Evolutionary conservation across 305 asterid genomes (phyloP).

Genomic region (Petunia hybrid): DNA sequence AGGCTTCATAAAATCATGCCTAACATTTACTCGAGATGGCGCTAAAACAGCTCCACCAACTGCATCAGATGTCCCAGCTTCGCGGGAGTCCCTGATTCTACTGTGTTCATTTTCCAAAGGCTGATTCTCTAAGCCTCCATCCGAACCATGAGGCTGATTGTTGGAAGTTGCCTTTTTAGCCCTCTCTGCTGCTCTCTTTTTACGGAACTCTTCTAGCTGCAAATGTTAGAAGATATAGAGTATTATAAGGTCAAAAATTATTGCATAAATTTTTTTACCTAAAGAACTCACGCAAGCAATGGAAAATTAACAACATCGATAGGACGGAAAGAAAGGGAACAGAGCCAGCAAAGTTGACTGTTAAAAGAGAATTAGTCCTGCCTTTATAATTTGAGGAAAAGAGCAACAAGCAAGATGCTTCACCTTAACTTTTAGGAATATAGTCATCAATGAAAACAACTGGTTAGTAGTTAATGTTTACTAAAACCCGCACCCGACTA

Average conservation of each 20-base stretch:
- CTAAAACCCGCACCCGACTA: background rate
- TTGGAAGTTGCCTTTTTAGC: conserved; percentile 61
- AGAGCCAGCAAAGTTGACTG: background rate
- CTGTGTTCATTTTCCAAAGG: conserved; percentile 53
- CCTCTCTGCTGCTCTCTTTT: conserved; percentile 80
- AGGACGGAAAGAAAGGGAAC: background rate
- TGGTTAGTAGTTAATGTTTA: background rate
- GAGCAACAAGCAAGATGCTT: too few relatives aligned
- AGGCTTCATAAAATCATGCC: conserved; percentile 48
- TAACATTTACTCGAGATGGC: conserved; percentile 40
- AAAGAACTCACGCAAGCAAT: background rate
- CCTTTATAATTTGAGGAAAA: background rate
- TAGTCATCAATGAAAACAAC: background rate
- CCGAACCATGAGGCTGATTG: conserved; percentile 47
- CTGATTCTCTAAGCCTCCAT: conserved; percentile 55
- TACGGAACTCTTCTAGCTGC: conserved; percentile 96
- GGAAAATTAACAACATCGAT: conserved; percentile 20
- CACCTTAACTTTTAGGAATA: background rate
- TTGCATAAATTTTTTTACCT: background rate
- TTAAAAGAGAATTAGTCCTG: conserved; percentile 3
- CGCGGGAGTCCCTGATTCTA: conserved; percentile 54
- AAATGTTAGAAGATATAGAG: conserved; percentile 4
- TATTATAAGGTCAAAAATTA: background rate
- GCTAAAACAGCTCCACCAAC: conserved; percentile 47
- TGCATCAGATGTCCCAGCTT: conserved; percentile 63